Conservation (phyloP, 805 yeast species). For the Wickerhamomyces pijperi region DNA sequence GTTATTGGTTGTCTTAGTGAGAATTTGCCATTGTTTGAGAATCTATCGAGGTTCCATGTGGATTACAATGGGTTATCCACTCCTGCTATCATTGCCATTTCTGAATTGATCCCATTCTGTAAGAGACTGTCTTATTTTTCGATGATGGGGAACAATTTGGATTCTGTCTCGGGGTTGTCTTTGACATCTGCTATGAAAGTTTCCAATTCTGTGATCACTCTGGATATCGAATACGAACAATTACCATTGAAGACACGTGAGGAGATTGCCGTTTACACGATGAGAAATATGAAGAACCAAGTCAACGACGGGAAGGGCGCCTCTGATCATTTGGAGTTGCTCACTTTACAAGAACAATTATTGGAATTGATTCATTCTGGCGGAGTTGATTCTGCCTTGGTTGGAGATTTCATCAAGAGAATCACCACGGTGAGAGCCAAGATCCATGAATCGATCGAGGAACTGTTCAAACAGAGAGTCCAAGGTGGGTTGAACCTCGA, state of each 20-base stretch:
- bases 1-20: slow-evolving; percentile 40
- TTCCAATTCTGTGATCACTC: slow-evolving; percentile 48
- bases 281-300: slow-evolving; percentile 67
- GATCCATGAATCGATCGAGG: slow-evolving; percentile 39
- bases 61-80: slow-evolving; percentile 56
- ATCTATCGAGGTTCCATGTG: slow-evolving; percentile 54
- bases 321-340: slow-evolving; percentile 27
- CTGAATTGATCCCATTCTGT: slow-evolving; percentile 66
- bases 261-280: slow-evolving; percentile 62
- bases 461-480: slow-evolving; percentile 46
- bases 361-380: slow-evolving; percentile 29
- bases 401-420: slow-evolving; percentile 25
- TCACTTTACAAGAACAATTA: slow-evolving; percentile 45
- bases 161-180: slow-evolving; percentile 50
- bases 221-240: slow-evolving; percentile 52
- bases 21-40: slow-evolving; percentile 61
- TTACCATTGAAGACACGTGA: slow-evolving; percentile 52
- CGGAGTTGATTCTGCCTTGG: slow-evolving; percentile 16
- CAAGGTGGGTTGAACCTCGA: slow-evolving; percentile 47
- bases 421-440: slow-evolving; percentile 25
- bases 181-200: slow-evolving; percentile 55
- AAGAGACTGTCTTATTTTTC: slow-evolving; percentile 55
- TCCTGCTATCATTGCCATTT: slow-evolving; percentile 45
- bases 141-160: slow-evolving; percentile 53
- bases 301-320: slow-evolving; percentile 15